Evolutionary conservation across 1,284 basidiomycete genomes (phyloP).

Genomic region (Boletus nobilissimus): DNA sequence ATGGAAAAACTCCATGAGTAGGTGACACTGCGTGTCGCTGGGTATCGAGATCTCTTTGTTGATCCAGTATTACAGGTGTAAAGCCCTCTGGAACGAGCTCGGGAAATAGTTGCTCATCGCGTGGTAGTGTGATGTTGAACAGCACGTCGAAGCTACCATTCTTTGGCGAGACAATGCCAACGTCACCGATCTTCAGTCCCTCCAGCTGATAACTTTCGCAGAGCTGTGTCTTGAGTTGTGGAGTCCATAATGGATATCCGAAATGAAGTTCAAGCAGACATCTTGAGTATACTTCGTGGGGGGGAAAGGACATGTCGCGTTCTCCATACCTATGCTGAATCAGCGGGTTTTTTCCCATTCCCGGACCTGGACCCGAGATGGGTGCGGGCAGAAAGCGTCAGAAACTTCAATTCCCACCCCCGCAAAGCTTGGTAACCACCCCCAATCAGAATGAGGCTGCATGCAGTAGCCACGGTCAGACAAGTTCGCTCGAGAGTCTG

Average conservation of each 20-base stretch:
- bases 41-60: background rate
- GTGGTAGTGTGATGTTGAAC: background rate
- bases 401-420: too few relatives aligned
- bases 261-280: background rate
- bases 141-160: background rate
- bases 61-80: background rate
- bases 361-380: too few relatives aligned
- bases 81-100: background rate
- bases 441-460: slow-evolving; percentile 1
- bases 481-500: background rate
- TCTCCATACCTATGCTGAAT: too few relatives aligned
- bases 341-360: too few relatives aligned
- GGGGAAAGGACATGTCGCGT: background rate
- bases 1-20: background rate
- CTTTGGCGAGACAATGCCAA: background rate
- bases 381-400: too few relatives aligned
- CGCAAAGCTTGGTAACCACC: background rate
- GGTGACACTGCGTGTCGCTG: background rate
- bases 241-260: background rate
- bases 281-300: background rate
- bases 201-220: background rate
- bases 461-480: slow-evolving; percentile 29
- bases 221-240: background rate
- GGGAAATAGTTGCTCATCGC: background rate
- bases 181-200: background rate